A percentile compares a stretch with the other conserved stretches of the same genome.
These are phyloP conservation scores for Geranium brycei DNA, from an alignment of 345 rosid species.

Conservation along the genomic window DNA sequence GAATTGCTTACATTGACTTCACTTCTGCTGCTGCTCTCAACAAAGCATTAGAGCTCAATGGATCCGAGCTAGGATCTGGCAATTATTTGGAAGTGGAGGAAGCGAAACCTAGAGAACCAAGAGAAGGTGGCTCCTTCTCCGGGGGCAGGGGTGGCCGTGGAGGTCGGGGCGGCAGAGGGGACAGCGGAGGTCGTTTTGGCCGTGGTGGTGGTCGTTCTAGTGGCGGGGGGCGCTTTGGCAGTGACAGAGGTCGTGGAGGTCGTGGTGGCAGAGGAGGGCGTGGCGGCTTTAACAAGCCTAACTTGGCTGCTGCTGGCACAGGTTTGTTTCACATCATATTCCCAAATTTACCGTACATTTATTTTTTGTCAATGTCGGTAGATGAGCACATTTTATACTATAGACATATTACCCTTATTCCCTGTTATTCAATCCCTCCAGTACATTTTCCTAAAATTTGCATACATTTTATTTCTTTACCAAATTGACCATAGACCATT, in stretches of 20 bases:
- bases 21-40: background rate
- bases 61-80: background rate
- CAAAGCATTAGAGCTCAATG: background rate
- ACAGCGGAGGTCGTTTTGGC: background rate
- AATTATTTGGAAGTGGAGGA: background rate
- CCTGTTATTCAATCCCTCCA: no score
- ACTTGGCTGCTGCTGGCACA: background rate
- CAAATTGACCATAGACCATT: no score
- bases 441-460: no score
- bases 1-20: background rate
- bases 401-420: no score
- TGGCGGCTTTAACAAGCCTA: background rate
- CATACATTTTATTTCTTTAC: no score
- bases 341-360: no score
- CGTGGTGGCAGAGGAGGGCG: background rate
- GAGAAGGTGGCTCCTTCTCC: background rate
- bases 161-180: background rate
- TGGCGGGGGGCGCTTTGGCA: background rate
- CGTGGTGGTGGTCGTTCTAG: background rate
- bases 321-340: no score
- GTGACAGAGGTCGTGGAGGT: background rate
- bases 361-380: no score
- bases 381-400: no score
- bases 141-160: background rate
- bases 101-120: background rate